These are phyloP conservation scores for Chrysochromulina tobinii DNA, from an alignment of 78 protist genomes.

Conservation along the genomic window DNA sequence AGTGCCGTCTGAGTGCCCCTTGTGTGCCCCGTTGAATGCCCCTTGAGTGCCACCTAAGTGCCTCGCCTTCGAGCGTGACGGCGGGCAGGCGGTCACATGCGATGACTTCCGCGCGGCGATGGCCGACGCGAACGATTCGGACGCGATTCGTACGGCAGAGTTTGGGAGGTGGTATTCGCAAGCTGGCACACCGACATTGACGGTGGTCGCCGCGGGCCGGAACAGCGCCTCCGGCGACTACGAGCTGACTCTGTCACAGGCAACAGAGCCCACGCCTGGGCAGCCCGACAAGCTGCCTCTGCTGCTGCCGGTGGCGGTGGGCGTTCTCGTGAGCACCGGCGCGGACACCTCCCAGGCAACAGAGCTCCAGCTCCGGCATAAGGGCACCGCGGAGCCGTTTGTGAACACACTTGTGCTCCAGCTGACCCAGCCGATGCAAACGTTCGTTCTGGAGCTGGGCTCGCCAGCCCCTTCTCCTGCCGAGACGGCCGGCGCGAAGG, in stretches of 20 bases:
- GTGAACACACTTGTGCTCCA: background rate
- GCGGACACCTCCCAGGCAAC: background rate
- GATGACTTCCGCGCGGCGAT: slow-evolving; percentile 48
- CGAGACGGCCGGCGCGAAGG: no score
- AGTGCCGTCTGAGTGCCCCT: no score
- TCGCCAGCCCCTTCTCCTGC: no score
- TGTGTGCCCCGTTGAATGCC: no score
- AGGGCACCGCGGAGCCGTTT: no score
- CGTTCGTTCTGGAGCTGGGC: background rate
- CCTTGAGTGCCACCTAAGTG: no score
- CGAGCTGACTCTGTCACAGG: slow-evolving; percentile 2
- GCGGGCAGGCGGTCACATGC: slow-evolving; percentile 2
- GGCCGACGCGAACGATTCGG: slow-evolving; percentile 40
- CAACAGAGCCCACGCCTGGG: background rate
- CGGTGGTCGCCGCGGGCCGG: background rate
- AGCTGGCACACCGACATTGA: slow-evolving; percentile 26
- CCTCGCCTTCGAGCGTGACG: no score
- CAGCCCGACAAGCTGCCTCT: background rate
- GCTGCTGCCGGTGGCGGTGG: slow-evolving; percentile 9
- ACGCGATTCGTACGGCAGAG: background rate
- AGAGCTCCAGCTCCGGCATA: no score
- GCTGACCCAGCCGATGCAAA: background rate
- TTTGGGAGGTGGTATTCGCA: background rate
- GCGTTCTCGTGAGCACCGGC: background rate
- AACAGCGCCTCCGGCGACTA: background rate